These are phyloP conservation scores for Pelargonium citronellum DNA, from an alignment of 441 rosid species.

Conservation along the genomic window DNA sequence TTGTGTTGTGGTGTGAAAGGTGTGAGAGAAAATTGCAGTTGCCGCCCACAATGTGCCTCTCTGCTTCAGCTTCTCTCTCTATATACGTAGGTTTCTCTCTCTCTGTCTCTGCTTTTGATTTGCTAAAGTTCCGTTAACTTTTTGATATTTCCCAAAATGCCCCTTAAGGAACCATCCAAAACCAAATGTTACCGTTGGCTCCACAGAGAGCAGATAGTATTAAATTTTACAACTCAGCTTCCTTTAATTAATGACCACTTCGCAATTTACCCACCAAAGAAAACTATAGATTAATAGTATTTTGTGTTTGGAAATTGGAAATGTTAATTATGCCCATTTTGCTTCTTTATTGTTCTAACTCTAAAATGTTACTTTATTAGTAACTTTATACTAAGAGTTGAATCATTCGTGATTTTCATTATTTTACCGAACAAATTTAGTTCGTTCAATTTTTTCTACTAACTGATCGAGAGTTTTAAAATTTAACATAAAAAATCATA, in stretches of 20 bases:
- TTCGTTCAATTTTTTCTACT: too few species aligned
- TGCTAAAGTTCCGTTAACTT: conserved; percentile 49
- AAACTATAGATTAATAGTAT: not conserved
- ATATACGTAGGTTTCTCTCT: not conserved
- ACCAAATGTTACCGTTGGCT: conserved; percentile 78
- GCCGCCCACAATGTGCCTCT: conserved; percentile 37
- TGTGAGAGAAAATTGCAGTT: conserved; percentile 21
- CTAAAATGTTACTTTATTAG: too few species aligned
- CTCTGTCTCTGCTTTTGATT: conserved; percentile 13
- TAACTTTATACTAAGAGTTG: too few species aligned
- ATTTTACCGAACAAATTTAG: too few species aligned
- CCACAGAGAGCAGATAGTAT: conserved; percentile 1
- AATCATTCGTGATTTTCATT: too few species aligned
- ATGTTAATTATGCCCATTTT: too few species aligned
- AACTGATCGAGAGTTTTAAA: too few species aligned
- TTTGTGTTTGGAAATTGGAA: too few species aligned
- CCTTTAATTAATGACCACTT: conserved; percentile 2
- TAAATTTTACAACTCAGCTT: conserved; percentile 27
- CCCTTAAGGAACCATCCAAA: conserved; percentile 61
- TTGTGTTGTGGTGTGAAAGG: conserved; percentile 12
- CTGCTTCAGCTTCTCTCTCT: not conserved
- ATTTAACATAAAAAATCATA: not conserved
- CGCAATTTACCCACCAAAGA: conserved; percentile 13
- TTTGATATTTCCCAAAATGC: conserved; percentile 42
- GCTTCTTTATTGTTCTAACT: too few species aligned